These are phyloP conservation scores for Glomus cerebriforme DNA, from an alignment of 192 early-diverging fungal genomes.

Conservation along the genomic window DNA sequence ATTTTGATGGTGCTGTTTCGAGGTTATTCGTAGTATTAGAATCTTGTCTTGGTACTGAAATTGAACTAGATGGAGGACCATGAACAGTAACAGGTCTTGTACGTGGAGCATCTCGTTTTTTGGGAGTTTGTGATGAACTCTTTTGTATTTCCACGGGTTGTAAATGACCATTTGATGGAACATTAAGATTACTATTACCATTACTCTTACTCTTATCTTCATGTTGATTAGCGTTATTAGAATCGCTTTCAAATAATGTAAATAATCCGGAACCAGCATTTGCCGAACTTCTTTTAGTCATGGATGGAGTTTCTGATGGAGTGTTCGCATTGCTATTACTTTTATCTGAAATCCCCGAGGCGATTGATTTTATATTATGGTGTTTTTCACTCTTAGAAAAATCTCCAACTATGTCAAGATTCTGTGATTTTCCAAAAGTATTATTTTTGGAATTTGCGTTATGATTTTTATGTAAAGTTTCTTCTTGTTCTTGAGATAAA, in stretches of 20 bases:
- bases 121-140: constrained; percentile 19
- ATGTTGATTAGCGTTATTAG: not conserved
- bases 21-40: not conserved
- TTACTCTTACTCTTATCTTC: not conserved
- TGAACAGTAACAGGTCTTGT: constrained; percentile 28
- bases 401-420: not conserved
- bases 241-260: constrained; percentile 24
- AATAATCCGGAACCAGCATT: constrained; percentile 5
- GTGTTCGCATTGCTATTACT: not conserved
- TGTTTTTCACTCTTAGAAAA: not conserved
- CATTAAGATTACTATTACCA: not conserved
- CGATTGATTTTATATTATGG: not conserved
- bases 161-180: not conserved
- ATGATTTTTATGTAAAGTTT: not conserved
- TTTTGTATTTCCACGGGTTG: not conserved
- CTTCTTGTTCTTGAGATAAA: constrained; percentile 7
- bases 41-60: not conserved
- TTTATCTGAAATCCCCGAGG: constrained; percentile 20
- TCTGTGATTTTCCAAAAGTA: not conserved
- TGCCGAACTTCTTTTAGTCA: not conserved
- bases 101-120: constrained; percentile 24
- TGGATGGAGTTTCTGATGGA: constrained; percentile 22
- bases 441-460: not conserved
- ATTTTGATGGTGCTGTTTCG: not conserved
- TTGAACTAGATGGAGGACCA: not conserved